phyloP scores from a whole-genome alignment of 1,284 basidiomycete genomes.

The Porogramme epimiltina region DNA sequence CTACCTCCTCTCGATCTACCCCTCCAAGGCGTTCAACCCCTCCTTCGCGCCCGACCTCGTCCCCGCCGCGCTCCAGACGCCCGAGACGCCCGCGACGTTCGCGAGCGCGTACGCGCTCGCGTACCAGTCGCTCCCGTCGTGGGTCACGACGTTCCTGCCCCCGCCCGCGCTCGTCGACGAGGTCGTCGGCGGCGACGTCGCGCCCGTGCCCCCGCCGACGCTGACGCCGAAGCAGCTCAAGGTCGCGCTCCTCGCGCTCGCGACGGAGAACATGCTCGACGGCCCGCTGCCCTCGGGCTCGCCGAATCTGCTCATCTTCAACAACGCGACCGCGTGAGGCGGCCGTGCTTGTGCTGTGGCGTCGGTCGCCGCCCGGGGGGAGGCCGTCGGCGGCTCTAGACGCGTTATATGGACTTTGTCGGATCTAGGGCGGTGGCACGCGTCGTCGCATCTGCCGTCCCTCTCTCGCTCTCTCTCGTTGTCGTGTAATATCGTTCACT shows the following conservation, averaged over 20 bases:
- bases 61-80: slow-evolving; percentile 21
- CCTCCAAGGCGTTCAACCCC: slow-evolving; percentile 50
- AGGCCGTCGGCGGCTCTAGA: neutral
- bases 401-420: neutral
- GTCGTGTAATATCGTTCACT: slow-evolving; percentile 1
- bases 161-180: slow-evolving; percentile 48
- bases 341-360: neutral
- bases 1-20: slow-evolving; percentile 72
- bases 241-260: slow-evolving; percentile 56
- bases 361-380: neutral
- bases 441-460: neutral
- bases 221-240: slow-evolving; percentile 61
- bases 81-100: slow-evolving; percentile 20
- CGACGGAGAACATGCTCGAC: slow-evolving; percentile 47
- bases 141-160: slow-evolving; percentile 62
- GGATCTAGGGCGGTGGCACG: neutral
- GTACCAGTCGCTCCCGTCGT: slow-evolving; percentile 58
- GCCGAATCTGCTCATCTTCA: slow-evolving; percentile 61
- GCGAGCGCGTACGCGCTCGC: slow-evolving; percentile 52
- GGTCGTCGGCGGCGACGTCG: slow-evolving; percentile 30
- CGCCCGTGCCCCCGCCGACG: slow-evolving; percentile 44
- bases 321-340: slow-evolving; percentile 46
- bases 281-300: slow-evolving; percentile 46
- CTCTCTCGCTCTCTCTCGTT: neutral
- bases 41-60: slow-evolving; percentile 33